phyloP scores from a whole-genome alignment of 305 asterid genomes.

The Ilex paraguariensis region DNA sequence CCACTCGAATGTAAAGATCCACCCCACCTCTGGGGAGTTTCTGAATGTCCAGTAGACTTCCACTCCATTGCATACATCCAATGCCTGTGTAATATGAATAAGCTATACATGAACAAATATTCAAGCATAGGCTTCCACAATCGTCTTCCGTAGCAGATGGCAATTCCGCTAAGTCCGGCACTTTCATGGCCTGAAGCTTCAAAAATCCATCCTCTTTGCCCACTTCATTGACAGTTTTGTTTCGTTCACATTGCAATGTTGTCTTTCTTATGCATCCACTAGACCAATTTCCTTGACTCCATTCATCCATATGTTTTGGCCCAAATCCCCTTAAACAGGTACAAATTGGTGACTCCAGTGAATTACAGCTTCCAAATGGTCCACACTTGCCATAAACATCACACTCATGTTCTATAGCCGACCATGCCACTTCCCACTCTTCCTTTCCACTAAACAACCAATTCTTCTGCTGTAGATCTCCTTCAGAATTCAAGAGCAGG shows the following conservation, averaged over 20 bases:
- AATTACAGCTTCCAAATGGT: not conserved
- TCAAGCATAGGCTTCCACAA: too few relatives aligned
- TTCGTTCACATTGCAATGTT: not conserved
- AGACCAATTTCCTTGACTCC: not conserved
- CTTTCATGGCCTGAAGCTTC: too few relatives aligned
- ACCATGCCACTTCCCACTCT: not conserved
- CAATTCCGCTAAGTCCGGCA: too few relatives aligned
- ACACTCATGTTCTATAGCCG: not conserved
- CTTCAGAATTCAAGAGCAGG: not conserved
- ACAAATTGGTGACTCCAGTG: not conserved
- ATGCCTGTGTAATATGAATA: too few relatives aligned
- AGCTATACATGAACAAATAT: too few relatives aligned
- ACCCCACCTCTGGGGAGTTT: too few relatives aligned
- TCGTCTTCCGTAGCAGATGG: too few relatives aligned
- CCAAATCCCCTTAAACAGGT: not conserved
- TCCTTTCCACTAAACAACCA: not conserved
- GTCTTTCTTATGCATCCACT: not conserved
- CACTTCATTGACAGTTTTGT: not conserved
- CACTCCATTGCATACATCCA: too few relatives aligned
- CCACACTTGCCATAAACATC: not conserved
- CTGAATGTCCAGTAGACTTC: too few relatives aligned
- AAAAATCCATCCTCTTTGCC: not conserved
- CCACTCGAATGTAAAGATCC: too few relatives aligned
- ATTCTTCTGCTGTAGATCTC: not conserved
- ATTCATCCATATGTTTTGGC: not conserved